A percentile compares a stretch with the other conserved stretches of the same genome.
Conservation (phyloP, 371 early-diverging fungal species). For the Cokeromyces recurvatus region DNA sequence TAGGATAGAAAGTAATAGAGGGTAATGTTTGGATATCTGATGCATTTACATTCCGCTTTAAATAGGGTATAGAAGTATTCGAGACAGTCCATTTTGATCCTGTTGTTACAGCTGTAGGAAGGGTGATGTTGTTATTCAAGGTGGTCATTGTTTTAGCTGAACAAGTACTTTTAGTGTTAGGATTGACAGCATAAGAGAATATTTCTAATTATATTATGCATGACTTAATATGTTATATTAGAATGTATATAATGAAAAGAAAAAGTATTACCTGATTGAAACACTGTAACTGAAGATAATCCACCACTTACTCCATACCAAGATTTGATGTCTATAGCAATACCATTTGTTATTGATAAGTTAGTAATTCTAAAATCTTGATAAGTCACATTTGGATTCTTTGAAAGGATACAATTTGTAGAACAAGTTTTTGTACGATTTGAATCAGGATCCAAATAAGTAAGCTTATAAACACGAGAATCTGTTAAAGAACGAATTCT, state of each 20-base stretch:
- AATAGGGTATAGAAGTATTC: neutral
- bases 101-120: neutral
- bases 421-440: slow-evolving; percentile 42
- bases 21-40: slow-evolving; percentile 11
- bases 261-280: slow-evolving; percentile 49
- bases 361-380: slow-evolving; percentile 61
- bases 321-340: slow-evolving; percentile 58
- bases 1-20: slow-evolving; percentile 48
- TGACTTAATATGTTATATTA: neutral
- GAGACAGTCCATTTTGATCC: slow-evolving; percentile 2
- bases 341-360: slow-evolving; percentile 39
- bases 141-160: neutral
- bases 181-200: slow-evolving; percentile 24
- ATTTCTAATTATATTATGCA: slow-evolving; percentile 19
- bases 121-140: neutral
- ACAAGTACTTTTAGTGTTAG: slow-evolving; percentile 20
- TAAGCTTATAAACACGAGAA: slow-evolving; percentile 32
- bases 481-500: slow-evolving; percentile 20
- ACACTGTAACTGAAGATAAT: slow-evolving; percentile 62
- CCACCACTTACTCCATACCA: slow-evolving; percentile 79
- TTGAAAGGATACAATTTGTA: slow-evolving; percentile 54
- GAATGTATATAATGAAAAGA: neutral
- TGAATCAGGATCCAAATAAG: slow-evolving; percentile 59
- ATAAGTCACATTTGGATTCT: slow-evolving; percentile 34
- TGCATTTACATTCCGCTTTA: neutral